These are phyloP conservation scores for Neurospora sp. DNA, from an alignment of 495 filamentous ascomycete genomes.

Conservation along the genomic window DNA sequence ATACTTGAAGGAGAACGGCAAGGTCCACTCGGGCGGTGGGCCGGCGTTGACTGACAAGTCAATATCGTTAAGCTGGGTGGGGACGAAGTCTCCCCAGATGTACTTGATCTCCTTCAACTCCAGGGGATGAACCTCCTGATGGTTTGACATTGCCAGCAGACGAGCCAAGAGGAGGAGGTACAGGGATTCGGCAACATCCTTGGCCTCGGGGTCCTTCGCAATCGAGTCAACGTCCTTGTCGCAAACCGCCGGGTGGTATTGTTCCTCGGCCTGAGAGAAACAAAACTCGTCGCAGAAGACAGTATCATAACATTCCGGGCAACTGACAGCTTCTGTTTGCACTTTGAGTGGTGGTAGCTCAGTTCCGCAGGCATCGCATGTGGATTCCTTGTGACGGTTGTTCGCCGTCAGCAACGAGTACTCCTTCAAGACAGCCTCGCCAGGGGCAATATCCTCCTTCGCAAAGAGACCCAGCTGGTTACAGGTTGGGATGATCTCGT, in stretches of 20 bases:
- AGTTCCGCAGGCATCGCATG: conserved; percentile 78
- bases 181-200: conserved; percentile 62
- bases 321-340: conserved; percentile 43
- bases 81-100: conserved; percentile 80
- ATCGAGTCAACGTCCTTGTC: conserved; percentile 73
- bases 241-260: conserved; percentile 82
- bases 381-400: conserved; percentile 65
- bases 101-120: conserved; percentile 79
- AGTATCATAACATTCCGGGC: conserved; percentile 68
- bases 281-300: conserved; percentile 79
- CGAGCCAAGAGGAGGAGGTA: conserved; percentile 74
- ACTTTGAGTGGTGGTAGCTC: conserved; percentile 54
- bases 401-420: conserved; percentile 74
- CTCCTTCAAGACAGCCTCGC: conserved; percentile 70
- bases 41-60: conserved; percentile 37
- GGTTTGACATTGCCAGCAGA: conserved; percentile 73
- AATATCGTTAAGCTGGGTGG: conserved; percentile 38
- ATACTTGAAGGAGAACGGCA: conserved; percentile 82
- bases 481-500: conserved; percentile 42
- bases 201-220: conserved; percentile 64
- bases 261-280: conserved; percentile 54
- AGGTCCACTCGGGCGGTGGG: conserved; percentile 51
- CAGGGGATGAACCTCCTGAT: conserved; percentile 73
- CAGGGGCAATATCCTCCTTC: conserved; percentile 64
- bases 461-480: conserved; percentile 85